Conservation (phyloP, 1,284 basidiomycete species). For the Ceratobasidium sp. region DNA sequence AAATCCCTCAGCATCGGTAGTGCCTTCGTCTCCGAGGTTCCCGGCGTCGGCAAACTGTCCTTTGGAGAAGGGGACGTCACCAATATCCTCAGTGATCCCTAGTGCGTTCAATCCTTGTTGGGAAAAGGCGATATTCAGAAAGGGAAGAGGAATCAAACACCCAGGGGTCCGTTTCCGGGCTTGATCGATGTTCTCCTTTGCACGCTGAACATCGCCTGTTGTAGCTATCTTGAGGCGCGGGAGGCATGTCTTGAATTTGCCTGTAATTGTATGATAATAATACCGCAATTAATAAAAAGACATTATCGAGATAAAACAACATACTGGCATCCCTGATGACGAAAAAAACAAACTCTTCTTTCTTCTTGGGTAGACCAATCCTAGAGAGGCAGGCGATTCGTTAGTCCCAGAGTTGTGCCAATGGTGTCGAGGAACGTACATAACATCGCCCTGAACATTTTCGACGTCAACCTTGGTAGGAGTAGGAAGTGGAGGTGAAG, state of each 20-base stretch:
- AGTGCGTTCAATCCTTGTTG: constrained; percentile 52
- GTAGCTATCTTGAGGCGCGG: neutral
- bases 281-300: no score
- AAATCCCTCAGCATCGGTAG: constrained; percentile 47
- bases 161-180: neutral
- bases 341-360: constrained; percentile 40
- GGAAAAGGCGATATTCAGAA: constrained; percentile 51
- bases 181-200: neutral
- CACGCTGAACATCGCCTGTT: constrained; percentile 6
- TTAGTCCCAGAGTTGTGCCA: no score
- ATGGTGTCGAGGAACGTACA: no score
- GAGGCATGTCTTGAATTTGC: constrained; percentile 18
- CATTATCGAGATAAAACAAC: no score
- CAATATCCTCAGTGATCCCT: constrained; percentile 58
- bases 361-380: constrained; percentile 32
- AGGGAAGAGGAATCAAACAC: constrained; percentile 37
- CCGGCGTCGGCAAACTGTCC: constrained; percentile 58
- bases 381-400: no score
- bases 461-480: constrained; percentile 48
- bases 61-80: constrained; percentile 55
- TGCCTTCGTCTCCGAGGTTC: constrained; percentile 54
- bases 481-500: no score
- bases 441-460: constrained; percentile 51
- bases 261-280: neutral
- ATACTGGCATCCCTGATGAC: constrained; percentile 16